These are phyloP conservation scores for Colletotrichum phormii DNA, from an alignment of 2,329 filamentous ascomycete species.

Conservation along the genomic window DNA sequence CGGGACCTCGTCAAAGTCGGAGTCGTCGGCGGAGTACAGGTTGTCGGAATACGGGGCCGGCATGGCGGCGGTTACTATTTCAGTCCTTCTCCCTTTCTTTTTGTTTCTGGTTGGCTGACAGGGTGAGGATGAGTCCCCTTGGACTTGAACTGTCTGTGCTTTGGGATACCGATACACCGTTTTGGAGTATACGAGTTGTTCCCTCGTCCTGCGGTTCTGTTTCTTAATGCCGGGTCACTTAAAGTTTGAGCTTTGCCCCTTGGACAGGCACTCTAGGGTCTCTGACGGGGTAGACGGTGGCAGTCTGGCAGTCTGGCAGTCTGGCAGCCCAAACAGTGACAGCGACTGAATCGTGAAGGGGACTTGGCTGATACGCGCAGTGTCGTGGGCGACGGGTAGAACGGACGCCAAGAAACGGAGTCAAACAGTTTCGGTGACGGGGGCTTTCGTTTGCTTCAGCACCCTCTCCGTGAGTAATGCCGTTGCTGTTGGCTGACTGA, in stretches of 20 bases:
- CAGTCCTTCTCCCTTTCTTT: constrained; percentile 1
- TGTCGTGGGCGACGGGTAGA: constrained; percentile 19
- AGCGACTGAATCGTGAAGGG: constrained; percentile 23
- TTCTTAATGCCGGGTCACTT: constrained; percentile 28
- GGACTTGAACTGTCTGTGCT: background rate
- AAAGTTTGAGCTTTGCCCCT: constrained; percentile 30
- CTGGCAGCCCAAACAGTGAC: constrained; percentile 5
- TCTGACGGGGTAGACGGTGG: background rate
- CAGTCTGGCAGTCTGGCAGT: background rate
- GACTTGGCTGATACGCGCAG: constrained; percentile 35
- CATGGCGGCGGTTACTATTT: constrained; percentile 50
- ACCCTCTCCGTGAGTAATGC: background rate
- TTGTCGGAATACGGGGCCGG: constrained; percentile 56
- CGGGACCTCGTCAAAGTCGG: constrained; percentile 28
- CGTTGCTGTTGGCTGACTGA: constrained; percentile 4
- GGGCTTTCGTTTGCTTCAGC: background rate
- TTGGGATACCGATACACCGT: background rate
- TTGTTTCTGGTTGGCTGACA: background rate
- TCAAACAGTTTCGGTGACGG: constrained; percentile 21
- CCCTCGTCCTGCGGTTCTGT: background rate
- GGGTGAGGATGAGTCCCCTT: background rate
- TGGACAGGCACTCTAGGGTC: background rate
- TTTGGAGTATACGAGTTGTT: background rate
- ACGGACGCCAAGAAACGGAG: constrained; percentile 28
- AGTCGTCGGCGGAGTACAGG: constrained; percentile 36